Conservation (phyloP, 2,329 filamentous ascomycete genomes). For the Xylaria polymorpha region DNA sequence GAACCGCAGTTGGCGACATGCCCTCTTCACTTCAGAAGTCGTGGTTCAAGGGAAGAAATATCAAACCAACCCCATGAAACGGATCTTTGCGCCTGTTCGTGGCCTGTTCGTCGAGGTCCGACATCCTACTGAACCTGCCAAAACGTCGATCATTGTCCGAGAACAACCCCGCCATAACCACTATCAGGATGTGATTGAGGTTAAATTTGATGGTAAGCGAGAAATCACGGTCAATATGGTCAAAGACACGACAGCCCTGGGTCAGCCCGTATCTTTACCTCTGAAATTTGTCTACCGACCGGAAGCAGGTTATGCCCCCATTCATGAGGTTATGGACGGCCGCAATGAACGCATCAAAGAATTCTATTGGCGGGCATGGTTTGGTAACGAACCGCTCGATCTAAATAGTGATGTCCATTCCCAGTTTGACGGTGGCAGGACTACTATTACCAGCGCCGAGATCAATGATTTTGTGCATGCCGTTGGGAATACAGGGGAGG, state of each 20-base stretch:
- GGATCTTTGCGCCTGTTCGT: conserved; percentile 86
- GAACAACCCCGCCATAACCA: conserved; percentile 89
- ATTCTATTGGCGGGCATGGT: conserved; percentile 99
- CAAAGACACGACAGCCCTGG: conserved; percentile 89
- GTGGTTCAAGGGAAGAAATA: conserved; percentile 96
- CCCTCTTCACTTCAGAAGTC: conserved; percentile 91
- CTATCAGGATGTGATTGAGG: conserved; percentile 87
- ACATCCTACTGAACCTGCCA: conserved; percentile 82
- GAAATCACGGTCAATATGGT: conserved; percentile 91
- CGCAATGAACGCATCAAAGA: conserved; percentile 99
- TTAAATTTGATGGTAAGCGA: conserved; percentile 78
- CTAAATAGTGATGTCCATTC: conserved; percentile 87
- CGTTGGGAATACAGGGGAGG: conserved; percentile 96
- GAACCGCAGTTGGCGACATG: conserved; percentile 91
- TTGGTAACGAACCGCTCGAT: conserved; percentile 84
- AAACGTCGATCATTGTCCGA: conserved; percentile 86
- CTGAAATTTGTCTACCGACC: conserved; percentile 94
- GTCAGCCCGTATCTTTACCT: conserved; percentile 82
- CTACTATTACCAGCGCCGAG: conserved; percentile 87
- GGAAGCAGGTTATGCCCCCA: conserved; percentile 96
- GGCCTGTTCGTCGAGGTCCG: conserved; percentile 91
- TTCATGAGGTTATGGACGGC: conserved; percentile 93
- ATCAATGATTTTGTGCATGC: conserved; percentile 99
- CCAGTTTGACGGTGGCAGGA: conserved; percentile 88
- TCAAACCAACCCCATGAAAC: conserved; percentile 94